Percentiles rank a stretch among this genome's conserved stretches.
phyloP scores from a whole-genome alignment of 176 grass and related monocot genomes.

The Musa itinerans region DNA sequence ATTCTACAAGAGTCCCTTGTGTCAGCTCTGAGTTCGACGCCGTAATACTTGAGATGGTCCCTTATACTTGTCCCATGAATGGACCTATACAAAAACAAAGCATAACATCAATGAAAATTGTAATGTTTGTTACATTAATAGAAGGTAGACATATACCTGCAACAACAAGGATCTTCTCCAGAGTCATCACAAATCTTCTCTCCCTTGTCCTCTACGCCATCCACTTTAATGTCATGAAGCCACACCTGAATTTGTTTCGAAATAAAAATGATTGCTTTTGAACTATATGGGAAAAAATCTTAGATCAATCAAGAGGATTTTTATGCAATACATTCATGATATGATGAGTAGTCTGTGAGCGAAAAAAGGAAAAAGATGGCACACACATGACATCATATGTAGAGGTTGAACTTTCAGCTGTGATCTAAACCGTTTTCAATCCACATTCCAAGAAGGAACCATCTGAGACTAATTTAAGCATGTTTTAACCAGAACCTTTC shows the following conservation, averaged over 20 bases:
- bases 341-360: too few relatives aligned
- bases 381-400: too few relatives aligned
- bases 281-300: neutral
- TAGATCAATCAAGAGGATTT: neutral
- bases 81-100: neutral
- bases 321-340: too few relatives aligned
- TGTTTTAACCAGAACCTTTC: too few relatives aligned
- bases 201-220: neutral
- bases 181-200: conserved; percentile 76
- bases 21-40: neutral
- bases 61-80: neutral
- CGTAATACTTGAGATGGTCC: conserved; percentile 15
- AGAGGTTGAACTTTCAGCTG: too few relatives aligned
- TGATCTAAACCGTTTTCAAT: too few relatives aligned
- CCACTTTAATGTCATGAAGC: conserved; percentile 35
- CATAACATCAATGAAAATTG: neutral
- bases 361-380: too few relatives aligned
- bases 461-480: too few relatives aligned
- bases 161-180: conserved; percentile 71
- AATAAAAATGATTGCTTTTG: neutral
- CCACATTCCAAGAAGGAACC: too few relatives aligned
- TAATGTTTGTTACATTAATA: neutral
- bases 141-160: conserved; percentile 40
- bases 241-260: conserved; percentile 49
- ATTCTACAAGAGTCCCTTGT: conserved; percentile 5